Base-by-base conservation (phyloP, 805 yeast genomes). In the Tetrapisispora phaffii region DNA sequence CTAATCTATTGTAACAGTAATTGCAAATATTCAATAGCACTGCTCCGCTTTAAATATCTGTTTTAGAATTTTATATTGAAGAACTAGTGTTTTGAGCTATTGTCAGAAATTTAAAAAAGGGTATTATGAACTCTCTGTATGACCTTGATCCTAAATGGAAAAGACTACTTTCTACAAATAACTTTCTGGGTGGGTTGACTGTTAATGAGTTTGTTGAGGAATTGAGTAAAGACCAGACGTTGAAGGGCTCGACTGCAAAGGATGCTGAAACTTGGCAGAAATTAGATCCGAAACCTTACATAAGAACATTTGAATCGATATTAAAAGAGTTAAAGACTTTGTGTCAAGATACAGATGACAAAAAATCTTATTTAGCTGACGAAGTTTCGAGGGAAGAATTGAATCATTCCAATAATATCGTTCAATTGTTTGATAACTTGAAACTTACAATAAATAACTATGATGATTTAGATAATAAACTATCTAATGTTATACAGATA, bases 231-330 rank as follows among this genome's bases (percentile, higher is more conserved):
- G 83, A 80, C 56, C 85, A 82, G 36, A 35, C 54, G 2, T 38
- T 55, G 23, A 51, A 52, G n/a, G 41, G 45, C 7, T 26, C 41
- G 4, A 29, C 28, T 17, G 45, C 37, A n/a, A 35, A 34, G 6
- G 34, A 34, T 34, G 26, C 39, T 5, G 44, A 41, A 21, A 33
- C 37, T 1, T 43, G 45, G 45, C 32, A 53, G 34, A 58, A 52
- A 39, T 64, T 87, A 44, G 96, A 93, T 57, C 96, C 97, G 1
- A 87, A 86, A 57, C 97, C 97, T 1, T 93, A 85, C 59, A 90
- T 90, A 39, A 76, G 96, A 53, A 86, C 96, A 0, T 89, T 93
- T 62, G 97, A 90, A 59, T 79, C 89, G 1, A 85, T 93, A 2
- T 68, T 88, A 38, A 72, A 79, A 39, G 90, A 86, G 56, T 68